A percentile compares a stretch with the other conserved stretches of the same genome.
phyloP scores from a whole-genome alignment of 2,329 filamentous ascomycete species.

The Xylariales sp. region DNA sequence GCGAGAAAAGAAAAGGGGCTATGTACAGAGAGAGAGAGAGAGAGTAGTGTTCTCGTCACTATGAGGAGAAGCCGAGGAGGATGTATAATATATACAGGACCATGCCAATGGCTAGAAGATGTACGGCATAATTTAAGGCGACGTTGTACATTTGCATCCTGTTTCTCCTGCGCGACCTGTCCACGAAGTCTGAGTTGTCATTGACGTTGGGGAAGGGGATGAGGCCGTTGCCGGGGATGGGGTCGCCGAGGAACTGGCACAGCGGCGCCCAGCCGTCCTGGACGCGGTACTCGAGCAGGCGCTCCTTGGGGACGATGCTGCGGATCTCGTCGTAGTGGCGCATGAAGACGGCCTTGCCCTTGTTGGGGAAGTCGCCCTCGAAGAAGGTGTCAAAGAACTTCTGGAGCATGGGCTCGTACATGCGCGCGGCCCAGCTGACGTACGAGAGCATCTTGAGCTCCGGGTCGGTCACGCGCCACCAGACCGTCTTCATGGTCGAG shows the following conservation, averaged over 20 bases:
- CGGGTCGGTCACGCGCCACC: constrained; percentile 62
- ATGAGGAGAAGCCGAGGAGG: not conserved
- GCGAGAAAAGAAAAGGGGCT: no score
- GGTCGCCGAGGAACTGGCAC: constrained; percentile 29
- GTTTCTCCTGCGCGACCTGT: constrained; percentile 3
- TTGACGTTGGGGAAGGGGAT: constrained; percentile 41
- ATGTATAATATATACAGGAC: constrained; percentile 1
- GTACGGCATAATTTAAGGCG: not conserved
- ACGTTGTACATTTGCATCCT: constrained; percentile 7
- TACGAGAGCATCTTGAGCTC: constrained; percentile 53
- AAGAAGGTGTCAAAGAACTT: constrained; percentile 68
- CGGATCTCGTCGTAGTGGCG: constrained; percentile 25
- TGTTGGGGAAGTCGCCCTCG: constrained; percentile 60
- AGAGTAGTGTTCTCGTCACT: no score
- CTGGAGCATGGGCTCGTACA: constrained; percentile 67
- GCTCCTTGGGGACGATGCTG: constrained; percentile 22
- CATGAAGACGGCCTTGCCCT: constrained; percentile 59
- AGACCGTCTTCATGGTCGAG: constrained; percentile 63
- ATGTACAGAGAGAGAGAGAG: no score
- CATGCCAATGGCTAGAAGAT: not conserved
- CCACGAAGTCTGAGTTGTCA: constrained; percentile 38
- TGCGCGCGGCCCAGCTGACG: constrained; percentile 60
- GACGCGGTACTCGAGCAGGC: constrained; percentile 24
- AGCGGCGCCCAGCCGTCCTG: constrained; percentile 31
- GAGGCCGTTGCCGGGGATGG: constrained; percentile 18